Percentiles rank a stretch among this genome's conserved stretches.
These are phyloP conservation scores for Monilinia laxa DNA, from an alignment of 2,329 filamentous ascomycete genomes.

Conservation along the genomic window DNA sequence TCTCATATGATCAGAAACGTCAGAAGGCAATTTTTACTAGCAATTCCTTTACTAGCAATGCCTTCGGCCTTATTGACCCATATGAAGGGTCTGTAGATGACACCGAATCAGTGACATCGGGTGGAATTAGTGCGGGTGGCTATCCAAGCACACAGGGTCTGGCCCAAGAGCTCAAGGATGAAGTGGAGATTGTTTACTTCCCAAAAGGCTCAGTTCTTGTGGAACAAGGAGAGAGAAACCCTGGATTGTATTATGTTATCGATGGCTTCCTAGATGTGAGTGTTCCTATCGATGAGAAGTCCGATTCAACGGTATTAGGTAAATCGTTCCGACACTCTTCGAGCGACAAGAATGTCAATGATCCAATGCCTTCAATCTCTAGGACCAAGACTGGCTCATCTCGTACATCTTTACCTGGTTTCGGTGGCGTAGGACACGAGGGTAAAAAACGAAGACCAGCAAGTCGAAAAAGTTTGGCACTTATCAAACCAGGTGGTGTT, in stretches of 20 bases:
- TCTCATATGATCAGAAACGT: conserved; percentile 78
- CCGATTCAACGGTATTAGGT: conserved; percentile 37
- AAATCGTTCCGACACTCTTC: conserved; percentile 31
- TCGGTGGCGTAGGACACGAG: conserved; percentile 32
- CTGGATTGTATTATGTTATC: conserved; percentile 94
- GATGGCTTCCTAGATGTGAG: conserved; percentile 96
- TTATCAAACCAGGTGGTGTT: conserved; percentile 91
- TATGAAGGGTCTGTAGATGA: conserved; percentile 79
- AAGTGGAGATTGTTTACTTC: conserved; percentile 96
- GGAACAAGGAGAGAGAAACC: conserved; percentile 95
- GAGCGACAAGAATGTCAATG: conserved; percentile 35
- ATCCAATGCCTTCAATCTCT: conserved; percentile 47
- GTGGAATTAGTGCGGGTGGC: conserved; percentile 57
- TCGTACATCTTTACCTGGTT: conserved; percentile 35
- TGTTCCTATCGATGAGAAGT: conserved; percentile 60
- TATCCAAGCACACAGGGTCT: conserved; percentile 64
- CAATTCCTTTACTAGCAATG: conserved; percentile 72
- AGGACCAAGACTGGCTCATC: conserved; percentile 47
- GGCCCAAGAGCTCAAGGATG: conserved; percentile 79
- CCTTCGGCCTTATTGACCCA: conserved; percentile 87
- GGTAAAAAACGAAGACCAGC: conserved; percentile 46
- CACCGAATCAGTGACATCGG: conserved; percentile 78
- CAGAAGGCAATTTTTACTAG: conserved; percentile 77
- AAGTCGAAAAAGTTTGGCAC: conserved; percentile 71
- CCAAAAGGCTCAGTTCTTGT: conserved; percentile 91